Evolutionary conservation across 352 stramenopile genomes (phyloP), one percentile per base, ranked within the genome.

Genomic region (Phytopythium sindhum): DNA sequence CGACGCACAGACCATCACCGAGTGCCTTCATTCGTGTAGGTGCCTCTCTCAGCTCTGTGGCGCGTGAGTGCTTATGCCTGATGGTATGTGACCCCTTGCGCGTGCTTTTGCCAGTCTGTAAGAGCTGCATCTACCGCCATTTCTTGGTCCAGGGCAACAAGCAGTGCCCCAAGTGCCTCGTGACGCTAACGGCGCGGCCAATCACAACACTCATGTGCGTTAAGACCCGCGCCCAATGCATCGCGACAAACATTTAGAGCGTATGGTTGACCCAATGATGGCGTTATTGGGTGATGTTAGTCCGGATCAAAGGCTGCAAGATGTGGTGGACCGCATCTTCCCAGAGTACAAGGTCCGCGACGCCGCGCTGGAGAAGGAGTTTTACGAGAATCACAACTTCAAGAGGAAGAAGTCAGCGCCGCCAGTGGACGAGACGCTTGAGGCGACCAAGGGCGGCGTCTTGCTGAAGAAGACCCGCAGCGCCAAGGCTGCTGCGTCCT

Each of bases 1-100:
- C 35, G 78, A 95, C 48, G 86, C 86, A 4, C 85, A 95, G 62
- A 95, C 86, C 26, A 89, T 95, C 52, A 75, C 79, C 17, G 86
- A 95, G 45, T 95, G 86, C 48, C 76, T 95, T 44, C 86, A 95
- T 66, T 92, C 86, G 0, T 95, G 84, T 91, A 66, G 54, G 81
- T 66, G 4, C 39, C 26, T 6, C 15, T 24, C 19, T n/a, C 41
- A 4, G 24, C 23, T 29, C 8, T 24, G 39, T 12, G 41, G 15
- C 54, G 11, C 35, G 4, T 45, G 19, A 42, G 0, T 5, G 54
- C 24, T n/a, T 33, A 45, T 52, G 2, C 28, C 39, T 68, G 26
- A 57, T 54, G 48, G 12, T 0, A 8, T 48, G 21, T n/a, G 45
- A 47, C 21, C 55, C n/a, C 45, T 53, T 21, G n/a, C 17, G 5